phyloP scores from a whole-genome alignment of 1,284 basidiomycete species.

The Ganoderma meredithae region DNA sequence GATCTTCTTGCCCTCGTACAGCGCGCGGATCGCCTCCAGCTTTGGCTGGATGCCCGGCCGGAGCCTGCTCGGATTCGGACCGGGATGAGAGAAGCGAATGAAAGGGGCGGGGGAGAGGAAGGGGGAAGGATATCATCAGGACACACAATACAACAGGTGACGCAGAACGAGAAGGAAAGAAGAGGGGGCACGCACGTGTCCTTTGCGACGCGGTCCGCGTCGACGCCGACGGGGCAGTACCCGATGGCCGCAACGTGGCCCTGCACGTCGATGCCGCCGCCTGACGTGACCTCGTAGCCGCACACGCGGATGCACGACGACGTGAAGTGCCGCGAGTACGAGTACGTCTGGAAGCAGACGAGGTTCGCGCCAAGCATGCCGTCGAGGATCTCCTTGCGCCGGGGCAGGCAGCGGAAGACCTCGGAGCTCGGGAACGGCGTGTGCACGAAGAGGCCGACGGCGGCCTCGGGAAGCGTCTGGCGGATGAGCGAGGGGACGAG shows the following conservation, averaged over 20 bases:
- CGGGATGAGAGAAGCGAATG: too few relatives aligned
- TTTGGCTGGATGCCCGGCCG: constrained; percentile 90
- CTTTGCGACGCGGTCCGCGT: constrained; percentile 87
- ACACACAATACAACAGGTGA: neutral
- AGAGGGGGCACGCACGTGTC: constrained; percentile 66
- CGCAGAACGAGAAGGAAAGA: neutral
- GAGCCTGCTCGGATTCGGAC: constrained; percentile 50
- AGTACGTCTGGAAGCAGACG: constrained; percentile 97
- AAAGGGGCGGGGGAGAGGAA: too few relatives aligned
- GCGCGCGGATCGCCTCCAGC: constrained; percentile 80
- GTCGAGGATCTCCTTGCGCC: constrained; percentile 92
- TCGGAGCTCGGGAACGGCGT: constrained; percentile 98
- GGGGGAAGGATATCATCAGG: constrained; percentile 1
- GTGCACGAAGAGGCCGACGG: constrained; percentile 94
- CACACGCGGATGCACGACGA: constrained; percentile 96
- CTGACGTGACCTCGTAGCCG: constrained; percentile 87
- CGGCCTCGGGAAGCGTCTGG: constrained; percentile 77
- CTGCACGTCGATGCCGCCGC: constrained; percentile 85
- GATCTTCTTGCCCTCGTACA: constrained; percentile 98
- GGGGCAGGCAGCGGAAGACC: constrained; percentile 80
- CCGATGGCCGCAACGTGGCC: constrained; percentile 88
- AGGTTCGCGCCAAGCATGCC: constrained; percentile 99
- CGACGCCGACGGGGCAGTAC: constrained; percentile 98
- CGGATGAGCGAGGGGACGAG: constrained; percentile 90
- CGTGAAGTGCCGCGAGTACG: constrained; percentile 95